phyloP scores from a whole-genome alignment of 2,329 filamentous ascomycete genomes.

The Talaromyces funiculosus region DNA sequence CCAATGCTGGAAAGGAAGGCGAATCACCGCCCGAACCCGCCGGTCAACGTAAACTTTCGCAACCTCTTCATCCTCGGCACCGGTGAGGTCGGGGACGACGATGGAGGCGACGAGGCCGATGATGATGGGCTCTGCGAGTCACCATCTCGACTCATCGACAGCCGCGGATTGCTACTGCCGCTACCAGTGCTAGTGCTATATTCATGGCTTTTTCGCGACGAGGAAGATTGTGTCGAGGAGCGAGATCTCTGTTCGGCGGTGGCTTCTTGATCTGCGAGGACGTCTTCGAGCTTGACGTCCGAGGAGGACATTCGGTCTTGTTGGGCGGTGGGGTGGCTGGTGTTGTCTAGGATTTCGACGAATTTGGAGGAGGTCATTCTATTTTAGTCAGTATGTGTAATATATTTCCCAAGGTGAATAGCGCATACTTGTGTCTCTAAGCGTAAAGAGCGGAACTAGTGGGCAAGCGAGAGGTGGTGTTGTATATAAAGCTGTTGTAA shows the following conservation, averaged over 20 bases:
- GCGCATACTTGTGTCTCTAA: neutral
- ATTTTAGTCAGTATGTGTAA: neutral
- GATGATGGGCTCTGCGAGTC: neutral
- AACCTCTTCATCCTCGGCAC: neutral
- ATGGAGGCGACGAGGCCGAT: neutral
- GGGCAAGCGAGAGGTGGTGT: neutral
- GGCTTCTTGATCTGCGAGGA: constrained; percentile 37
- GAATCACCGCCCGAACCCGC: neutral
- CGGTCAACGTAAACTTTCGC: neutral
- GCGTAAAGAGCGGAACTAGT: neutral
- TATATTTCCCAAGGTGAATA: too few relatives aligned
- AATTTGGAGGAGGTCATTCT: constrained; percentile 39
- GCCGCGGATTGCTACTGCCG: neutral
- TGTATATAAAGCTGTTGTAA: neutral
- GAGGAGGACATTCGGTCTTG: constrained; percentile 32
- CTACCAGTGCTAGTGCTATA: neutral
- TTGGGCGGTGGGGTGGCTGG: constrained; percentile 16
- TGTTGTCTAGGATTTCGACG: constrained; percentile 37
- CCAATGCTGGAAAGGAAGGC: neutral
- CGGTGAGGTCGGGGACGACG: neutral
- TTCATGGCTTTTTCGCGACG: constrained; percentile 19
- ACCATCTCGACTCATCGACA: neutral
- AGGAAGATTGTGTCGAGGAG: constrained; percentile 33
- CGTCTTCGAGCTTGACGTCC: constrained; percentile 41
- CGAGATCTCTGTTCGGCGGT: constrained; percentile 26